A percentile compares a stretch with the other conserved stretches of the same genome.
Conservation (phyloP, 768 basidiomycete species). For the Trichaptum fuscoviolaceum region DNA sequence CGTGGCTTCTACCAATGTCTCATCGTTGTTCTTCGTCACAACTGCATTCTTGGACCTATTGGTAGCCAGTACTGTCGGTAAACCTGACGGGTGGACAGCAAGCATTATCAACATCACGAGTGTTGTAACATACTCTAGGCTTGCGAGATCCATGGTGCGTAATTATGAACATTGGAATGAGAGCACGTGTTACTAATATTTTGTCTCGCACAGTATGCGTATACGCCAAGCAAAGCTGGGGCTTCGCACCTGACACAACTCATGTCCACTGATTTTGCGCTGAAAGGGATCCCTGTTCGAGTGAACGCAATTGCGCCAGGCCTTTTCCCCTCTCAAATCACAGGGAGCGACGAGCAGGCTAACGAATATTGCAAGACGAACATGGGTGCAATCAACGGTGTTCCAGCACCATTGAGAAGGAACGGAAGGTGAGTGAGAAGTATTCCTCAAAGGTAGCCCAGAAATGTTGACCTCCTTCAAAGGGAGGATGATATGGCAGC, state of each 20-base stretch:
- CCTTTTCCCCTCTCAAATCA: constrained; percentile 22
- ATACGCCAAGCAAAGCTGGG: constrained; percentile 26
- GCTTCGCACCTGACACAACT: constrained; percentile 23
- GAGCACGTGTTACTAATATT: neutral
- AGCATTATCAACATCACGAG: constrained; percentile 25
- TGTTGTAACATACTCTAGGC: neutral
- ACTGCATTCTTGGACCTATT: constrained; percentile 25
- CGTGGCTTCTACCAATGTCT: constrained; percentile 15
- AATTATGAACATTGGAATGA: neutral
- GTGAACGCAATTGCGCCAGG: constrained; percentile 27
- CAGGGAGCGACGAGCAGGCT: constrained; percentile 1
- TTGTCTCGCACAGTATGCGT: constrained; percentile 20
- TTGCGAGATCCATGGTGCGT: neutral
- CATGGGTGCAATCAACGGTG: constrained; percentile 10
- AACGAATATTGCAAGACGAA: constrained; percentile 23
- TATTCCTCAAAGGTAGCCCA: too few species aligned
- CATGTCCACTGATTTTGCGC: constrained; percentile 24
- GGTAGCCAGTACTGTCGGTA: constrained; percentile 18
- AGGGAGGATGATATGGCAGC: constrained; percentile 75
- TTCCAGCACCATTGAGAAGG: neutral
- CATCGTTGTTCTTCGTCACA: constrained; percentile 21
- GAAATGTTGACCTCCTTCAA: constrained; percentile 5
- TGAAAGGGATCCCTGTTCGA: constrained; percentile 19
- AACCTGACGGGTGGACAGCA: constrained; percentile 12
- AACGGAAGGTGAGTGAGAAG: neutral